phyloP scores from a whole-genome alignment of 1,139 yeast species.

The Taphrina communis region DNA sequence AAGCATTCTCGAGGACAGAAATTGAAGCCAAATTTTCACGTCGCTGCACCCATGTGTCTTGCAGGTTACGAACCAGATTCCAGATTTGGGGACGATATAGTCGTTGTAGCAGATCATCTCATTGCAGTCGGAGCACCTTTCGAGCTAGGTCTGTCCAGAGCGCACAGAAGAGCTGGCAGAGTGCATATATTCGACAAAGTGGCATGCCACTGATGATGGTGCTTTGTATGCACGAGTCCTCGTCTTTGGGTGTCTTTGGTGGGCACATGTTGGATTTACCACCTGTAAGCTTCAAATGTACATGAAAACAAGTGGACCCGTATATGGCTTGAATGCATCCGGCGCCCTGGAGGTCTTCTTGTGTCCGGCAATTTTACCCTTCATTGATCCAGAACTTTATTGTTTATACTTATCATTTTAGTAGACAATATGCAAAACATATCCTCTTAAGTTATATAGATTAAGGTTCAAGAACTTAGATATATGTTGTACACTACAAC shows the following conservation, averaged over 20 bases:
- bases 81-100: constrained; percentile 12
- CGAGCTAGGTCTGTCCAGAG: constrained; percentile 8
- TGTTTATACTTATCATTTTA: too few relatives aligned
- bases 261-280: neutral
- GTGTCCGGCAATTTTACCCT: too few relatives aligned
- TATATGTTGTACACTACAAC: too few relatives aligned
- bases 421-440: too few relatives aligned
- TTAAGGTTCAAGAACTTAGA: too few relatives aligned
- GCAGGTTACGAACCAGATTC: constrained; percentile 22
- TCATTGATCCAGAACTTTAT: too few relatives aligned
- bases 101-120: neutral
- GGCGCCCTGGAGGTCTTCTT: too few relatives aligned
- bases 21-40: constrained; percentile 6
- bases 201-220: neutral
- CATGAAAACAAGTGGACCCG: too few relatives aligned
- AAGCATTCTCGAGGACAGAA: neutral
- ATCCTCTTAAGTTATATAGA: too few relatives aligned
- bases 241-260: neutral
- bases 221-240: neutral
- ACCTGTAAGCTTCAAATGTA: too few relatives aligned
- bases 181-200: constrained; percentile 11
- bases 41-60: constrained; percentile 18
- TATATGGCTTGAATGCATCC: too few relatives aligned
- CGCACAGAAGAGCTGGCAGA: constrained; percentile 26
- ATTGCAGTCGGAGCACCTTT: constrained; percentile 29